Evolutionary conservation across 129 eudicot species (phyloP).

Genomic region (Escallonia rubra): DNA sequence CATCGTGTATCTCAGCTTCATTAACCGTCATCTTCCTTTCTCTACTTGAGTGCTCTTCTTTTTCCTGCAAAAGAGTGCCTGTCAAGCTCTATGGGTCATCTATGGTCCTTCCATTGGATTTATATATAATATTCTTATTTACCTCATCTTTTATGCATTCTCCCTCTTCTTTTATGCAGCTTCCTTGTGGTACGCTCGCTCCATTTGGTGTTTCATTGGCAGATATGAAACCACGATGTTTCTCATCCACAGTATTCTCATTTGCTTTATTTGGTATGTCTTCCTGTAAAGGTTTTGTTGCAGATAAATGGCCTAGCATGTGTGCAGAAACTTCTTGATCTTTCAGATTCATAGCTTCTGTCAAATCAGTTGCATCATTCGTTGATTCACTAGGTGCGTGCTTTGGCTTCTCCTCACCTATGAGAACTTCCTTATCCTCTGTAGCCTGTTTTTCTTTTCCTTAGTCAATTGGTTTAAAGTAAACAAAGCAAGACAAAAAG

Average conservation of each 20-base stretch:
- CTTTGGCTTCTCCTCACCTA: not conserved
- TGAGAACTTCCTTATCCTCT: constrained; percentile 7
- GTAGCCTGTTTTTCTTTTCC: constrained; percentile 10
- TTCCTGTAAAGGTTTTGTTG: constrained; percentile 4
- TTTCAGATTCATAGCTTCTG: constrained; percentile 1
- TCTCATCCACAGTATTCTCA: not conserved
- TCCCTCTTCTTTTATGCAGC: not conserved
- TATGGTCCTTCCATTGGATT: constrained; percentile 4
- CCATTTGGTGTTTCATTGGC: constrained; percentile 2
- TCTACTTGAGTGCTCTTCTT: constrained; percentile 1
- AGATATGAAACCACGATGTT: constrained; percentile 1
- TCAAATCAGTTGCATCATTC: not conserved
- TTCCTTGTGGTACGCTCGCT: not conserved
- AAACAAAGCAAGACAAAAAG: constrained; percentile 2
- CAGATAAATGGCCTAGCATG: constrained; percentile 14
- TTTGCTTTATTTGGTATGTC: constrained; percentile 3
- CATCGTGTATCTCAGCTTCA: constrained; percentile 18
- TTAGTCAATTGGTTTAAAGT: constrained; percentile 1
- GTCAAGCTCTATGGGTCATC: constrained; percentile 2
- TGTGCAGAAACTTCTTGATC: constrained; percentile 13
- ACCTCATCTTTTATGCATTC: constrained; percentile 13
- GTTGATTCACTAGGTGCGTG: constrained; percentile 10
- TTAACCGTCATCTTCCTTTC: constrained; percentile 10
- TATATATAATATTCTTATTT: constrained; percentile 5
- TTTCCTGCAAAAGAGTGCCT: constrained; percentile 29